phyloP scores from a whole-genome alignment of 2,329 filamentous ascomycete genomes.

The Metarhizium rileyi region DNA sequence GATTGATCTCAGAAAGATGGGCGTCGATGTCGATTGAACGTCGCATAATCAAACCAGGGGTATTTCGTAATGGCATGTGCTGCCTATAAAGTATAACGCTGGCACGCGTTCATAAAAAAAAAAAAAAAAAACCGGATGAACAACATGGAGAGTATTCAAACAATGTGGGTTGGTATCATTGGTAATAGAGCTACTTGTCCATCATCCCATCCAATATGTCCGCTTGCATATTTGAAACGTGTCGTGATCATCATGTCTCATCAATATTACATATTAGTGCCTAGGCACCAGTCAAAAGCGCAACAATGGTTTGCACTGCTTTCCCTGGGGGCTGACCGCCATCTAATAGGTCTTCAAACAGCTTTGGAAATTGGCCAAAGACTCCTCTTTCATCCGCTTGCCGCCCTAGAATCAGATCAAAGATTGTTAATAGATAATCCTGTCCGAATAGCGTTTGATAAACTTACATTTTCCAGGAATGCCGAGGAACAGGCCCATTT shows the following conservation, averaged over 20 bases:
- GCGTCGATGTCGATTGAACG: conserved; percentile 65
- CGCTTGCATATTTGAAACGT: not conserved
- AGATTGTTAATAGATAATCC: conserved; percentile 8
- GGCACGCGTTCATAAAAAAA: not conserved
- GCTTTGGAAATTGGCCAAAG: conserved; percentile 45
- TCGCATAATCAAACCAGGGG: not conserved
- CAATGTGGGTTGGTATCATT: conserved; percentile 5
- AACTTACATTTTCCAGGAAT: conserved; percentile 55
- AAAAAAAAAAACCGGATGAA: not conserved
- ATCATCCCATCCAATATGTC: not conserved
- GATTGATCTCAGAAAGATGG: conserved; percentile 60
- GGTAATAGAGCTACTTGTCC: conserved; percentile 2
- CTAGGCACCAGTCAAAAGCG: conserved; percentile 43
- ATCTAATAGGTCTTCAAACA: conserved; percentile 51
- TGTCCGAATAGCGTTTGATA: not conserved
- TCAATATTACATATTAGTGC: conserved; percentile 7
- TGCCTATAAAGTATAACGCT: not conserved
- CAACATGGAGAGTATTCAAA: not conserved
- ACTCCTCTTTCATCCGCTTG: conserved; percentile 45
- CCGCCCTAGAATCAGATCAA: conserved; percentile 41
- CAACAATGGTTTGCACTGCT: conserved; percentile 50
- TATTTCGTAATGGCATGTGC: not conserved
- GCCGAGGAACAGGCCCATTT: conserved; percentile 42
- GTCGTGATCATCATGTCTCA: conserved; percentile 9
- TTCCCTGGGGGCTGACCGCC: conserved; percentile 43